Percentiles rank a stretch among this genome's conserved stretches.
phyloP scores from a whole-genome alignment of 768 basidiomycete genomes.

The Pulveroboletus sp. region DNA sequence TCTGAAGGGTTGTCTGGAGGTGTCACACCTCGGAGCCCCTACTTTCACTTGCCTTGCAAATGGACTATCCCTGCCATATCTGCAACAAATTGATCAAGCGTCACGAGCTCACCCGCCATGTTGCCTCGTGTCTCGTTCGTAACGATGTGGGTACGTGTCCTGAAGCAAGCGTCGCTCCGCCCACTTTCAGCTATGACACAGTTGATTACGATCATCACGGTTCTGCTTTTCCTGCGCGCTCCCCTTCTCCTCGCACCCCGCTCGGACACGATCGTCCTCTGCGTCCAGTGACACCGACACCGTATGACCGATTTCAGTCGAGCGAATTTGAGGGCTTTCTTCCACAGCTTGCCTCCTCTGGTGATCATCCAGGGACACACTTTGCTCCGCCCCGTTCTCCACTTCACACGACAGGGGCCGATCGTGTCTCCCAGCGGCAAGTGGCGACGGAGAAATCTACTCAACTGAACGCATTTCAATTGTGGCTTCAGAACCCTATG shows the following conservation, averaged over 20 bases:
- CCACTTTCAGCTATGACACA: neutral
- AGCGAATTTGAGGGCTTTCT: neutral
- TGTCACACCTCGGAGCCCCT: neutral
- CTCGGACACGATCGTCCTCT: neutral
- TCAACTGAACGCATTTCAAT: constrained; percentile 12
- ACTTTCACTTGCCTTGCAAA: neutral
- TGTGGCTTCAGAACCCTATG: constrained; percentile 7
- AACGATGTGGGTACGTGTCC: neutral
- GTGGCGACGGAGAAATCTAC: neutral
- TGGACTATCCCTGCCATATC: constrained; percentile 14
- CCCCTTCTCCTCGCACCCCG: neutral
- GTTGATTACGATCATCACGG: neutral
- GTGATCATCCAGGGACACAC: neutral
- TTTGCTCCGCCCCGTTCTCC: neutral
- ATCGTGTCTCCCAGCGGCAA: neutral
- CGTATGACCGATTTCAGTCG: neutral
- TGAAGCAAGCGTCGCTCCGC: neutral
- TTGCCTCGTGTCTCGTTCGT: constrained; percentile 3
- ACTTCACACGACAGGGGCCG: neutral
- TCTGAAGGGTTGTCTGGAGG: neutral
- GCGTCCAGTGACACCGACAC: neutral
- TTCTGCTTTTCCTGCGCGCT: neutral
- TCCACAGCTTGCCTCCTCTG: neutral
- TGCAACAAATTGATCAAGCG: constrained; percentile 10
- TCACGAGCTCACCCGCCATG: constrained; percentile 12